phyloP scores from a whole-genome alignment of 768 basidiomycete genomes.

The Cystofilobasidium bisporidii region DNA sequence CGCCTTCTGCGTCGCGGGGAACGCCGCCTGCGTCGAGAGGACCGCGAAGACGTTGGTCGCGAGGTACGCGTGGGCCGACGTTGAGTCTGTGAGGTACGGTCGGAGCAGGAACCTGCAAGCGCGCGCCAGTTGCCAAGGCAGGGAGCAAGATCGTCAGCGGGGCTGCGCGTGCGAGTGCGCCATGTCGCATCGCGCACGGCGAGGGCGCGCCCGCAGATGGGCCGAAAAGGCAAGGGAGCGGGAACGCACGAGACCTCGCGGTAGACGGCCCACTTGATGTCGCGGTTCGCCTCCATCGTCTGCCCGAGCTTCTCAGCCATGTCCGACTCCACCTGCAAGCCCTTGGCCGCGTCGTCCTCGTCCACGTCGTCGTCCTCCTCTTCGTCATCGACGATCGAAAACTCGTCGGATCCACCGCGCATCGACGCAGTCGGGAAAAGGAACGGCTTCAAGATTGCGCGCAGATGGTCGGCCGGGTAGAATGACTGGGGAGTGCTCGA shows the following conservation, averaged over 20 bases:
- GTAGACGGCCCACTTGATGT: slow-evolving; percentile 24
- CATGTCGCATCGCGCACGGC: too few relatives aligned
- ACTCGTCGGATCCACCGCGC: slow-evolving; percentile 17
- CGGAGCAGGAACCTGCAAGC: slow-evolving; percentile 15
- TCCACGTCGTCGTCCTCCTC: slow-evolving; percentile 14
- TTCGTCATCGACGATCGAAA: slow-evolving; percentile 6
- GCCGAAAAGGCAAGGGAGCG: neutral
- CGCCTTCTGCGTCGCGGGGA: slow-evolving; percentile 25
- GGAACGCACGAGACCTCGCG: slow-evolving; percentile 5
- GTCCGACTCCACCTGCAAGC: slow-evolving; percentile 17
- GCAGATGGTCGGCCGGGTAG: slow-evolving; percentile 23
- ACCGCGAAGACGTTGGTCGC: slow-evolving; percentile 50
- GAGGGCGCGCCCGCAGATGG: too few relatives aligned
- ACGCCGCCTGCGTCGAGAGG: slow-evolving; percentile 44
- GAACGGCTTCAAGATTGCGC: slow-evolving; percentile 16
- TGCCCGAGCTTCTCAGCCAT: slow-evolving; percentile 17
- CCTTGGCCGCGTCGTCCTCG: slow-evolving; percentile 3
- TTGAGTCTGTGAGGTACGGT: slow-evolving; percentile 9
- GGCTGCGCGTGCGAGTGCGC: too few relatives aligned
- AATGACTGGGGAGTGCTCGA: neutral
- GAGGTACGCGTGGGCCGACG: slow-evolving; percentile 33
- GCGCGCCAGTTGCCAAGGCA: neutral
- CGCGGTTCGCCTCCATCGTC: slow-evolving; percentile 19
- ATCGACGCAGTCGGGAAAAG: slow-evolving; percentile 22
- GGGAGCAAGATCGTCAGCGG: neutral